These are phyloP conservation scores for Dryadomyces quercivorus DNA, from an alignment of 2,329 filamentous ascomycete species.

Conservation along the genomic window DNA sequence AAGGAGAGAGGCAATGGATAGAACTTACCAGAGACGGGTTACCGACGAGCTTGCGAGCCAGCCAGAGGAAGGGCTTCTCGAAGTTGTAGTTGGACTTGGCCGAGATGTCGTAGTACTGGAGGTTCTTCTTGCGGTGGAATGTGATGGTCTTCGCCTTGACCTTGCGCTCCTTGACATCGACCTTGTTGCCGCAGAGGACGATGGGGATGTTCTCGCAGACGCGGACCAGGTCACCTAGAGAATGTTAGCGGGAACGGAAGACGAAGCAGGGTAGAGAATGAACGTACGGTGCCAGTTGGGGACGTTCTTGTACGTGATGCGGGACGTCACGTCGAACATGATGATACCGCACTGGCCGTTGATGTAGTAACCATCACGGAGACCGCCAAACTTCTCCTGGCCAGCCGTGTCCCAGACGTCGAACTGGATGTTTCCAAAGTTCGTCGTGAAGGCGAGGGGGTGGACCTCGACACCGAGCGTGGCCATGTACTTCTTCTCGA, in stretches of 20 bases:
- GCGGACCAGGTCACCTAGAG: conserved; percentile 83
- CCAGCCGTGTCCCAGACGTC: conserved; percentile 99
- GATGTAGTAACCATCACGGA: conserved; percentile 99
- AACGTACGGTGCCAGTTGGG: conserved; percentile 99
- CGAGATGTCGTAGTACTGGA: conserved; percentile 99
- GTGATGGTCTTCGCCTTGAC: conserved; percentile 99
- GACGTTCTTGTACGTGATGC: conserved; percentile 99
- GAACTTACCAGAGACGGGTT: conserved; percentile 68
- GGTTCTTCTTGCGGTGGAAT: conserved; percentile 99
- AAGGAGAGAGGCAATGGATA: not conserved
- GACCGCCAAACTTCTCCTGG: conserved; percentile 99
- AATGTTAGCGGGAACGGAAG: not conserved
- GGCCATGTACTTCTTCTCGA: conserved; percentile 99
- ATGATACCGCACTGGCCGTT: conserved; percentile 99
- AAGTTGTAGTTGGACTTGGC: conserved; percentile 99
- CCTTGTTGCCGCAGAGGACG: conserved; percentile 97
- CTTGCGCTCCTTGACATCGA: conserved; percentile 99
- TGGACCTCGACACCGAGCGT: conserved; percentile 99
- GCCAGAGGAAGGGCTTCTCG: conserved; percentile 99
- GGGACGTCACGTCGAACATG: conserved; percentile 99
- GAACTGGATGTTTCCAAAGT: conserved; percentile 94
- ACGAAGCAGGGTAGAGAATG: not conserved
- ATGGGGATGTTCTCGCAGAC: conserved; percentile 99
- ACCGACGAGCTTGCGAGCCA: conserved; percentile 94
- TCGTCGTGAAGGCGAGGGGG: conserved; percentile 95